These are phyloP conservation scores for Geotrichum aggregatum DNA, from an alignment of 1,139 yeast species.

Conservation along the genomic window DNA sequence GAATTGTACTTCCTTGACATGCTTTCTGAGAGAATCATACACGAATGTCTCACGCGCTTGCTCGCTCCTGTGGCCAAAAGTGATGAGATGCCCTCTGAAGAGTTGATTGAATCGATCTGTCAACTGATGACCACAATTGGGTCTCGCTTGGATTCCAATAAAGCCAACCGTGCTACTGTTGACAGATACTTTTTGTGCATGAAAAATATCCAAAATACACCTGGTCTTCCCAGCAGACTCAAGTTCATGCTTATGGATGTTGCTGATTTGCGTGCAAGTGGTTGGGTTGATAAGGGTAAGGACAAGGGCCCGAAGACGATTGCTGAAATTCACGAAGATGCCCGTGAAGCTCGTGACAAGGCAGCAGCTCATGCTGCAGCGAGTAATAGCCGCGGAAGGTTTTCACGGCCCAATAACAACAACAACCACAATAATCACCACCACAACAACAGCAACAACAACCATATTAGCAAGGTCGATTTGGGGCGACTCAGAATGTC, in stretches of 20 bases:
- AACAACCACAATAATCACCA: constrained; percentile 7
- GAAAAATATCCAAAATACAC: constrained; percentile 52
- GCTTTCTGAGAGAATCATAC: constrained; percentile 74
- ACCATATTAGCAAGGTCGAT: constrained; percentile 10
- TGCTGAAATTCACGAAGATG: constrained; percentile 80
- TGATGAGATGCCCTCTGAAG: constrained; percentile 66
- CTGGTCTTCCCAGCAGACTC: constrained; percentile 70
- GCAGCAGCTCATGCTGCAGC: constrained; percentile 13
- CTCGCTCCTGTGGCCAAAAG: constrained; percentile 47
- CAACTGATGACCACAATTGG: constrained; percentile 88
- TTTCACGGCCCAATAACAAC: not conserved
- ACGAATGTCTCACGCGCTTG: constrained; percentile 68
- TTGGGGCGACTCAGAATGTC: constrained; percentile 10
- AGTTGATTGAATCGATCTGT: constrained; percentile 81
- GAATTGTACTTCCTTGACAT: constrained; percentile 78
- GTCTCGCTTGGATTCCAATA: constrained; percentile 58
- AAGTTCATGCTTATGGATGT: constrained; percentile 87
- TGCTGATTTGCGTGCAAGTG: constrained; percentile 63
- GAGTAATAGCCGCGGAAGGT: not conserved
- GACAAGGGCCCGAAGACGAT: constrained; percentile 91
- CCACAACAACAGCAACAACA: constrained; percentile 7
- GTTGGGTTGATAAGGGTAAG: constrained; percentile 50
- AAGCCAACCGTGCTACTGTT: constrained; percentile 46
- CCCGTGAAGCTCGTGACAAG: constrained; percentile 32
- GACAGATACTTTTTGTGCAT: constrained; percentile 55